phyloP scores from a whole-genome alignment of 1,139 yeast genomes.

The Kodamaea ohmeri region DNA sequence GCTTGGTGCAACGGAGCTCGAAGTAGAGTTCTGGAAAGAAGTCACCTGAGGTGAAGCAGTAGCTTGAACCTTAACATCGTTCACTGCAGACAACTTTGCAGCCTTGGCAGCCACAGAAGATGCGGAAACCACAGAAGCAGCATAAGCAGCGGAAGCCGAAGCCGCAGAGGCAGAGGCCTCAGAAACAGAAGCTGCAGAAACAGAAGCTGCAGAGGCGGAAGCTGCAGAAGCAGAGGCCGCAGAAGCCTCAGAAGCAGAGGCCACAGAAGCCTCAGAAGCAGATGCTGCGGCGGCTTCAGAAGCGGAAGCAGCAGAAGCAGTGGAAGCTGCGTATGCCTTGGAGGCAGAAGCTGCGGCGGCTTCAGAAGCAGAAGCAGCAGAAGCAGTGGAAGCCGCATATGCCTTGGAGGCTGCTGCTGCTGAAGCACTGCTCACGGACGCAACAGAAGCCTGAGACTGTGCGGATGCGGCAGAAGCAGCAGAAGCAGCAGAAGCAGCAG shows the following conservation, averaged over 20 bases:
- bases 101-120: slow-evolving; percentile 12
- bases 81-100: not conserved
- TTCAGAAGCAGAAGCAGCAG: not conserved
- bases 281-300: slow-evolving; percentile 18
- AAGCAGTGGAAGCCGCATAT: too few relatives aligned
- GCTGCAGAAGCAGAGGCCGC: slow-evolving; percentile 17
- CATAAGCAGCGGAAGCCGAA: slow-evolving; percentile 18
- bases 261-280: slow-evolving; percentile 12
- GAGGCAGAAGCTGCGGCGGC: not conserved
- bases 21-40: slow-evolving; percentile 38
- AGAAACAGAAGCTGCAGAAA: slow-evolving; percentile 13
- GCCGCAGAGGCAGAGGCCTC: slow-evolving; percentile 15
- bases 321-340: not conserved
- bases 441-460: not conserved
- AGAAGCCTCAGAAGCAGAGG: slow-evolving; percentile 15
- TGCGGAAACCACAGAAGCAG: slow-evolving; percentile 17
- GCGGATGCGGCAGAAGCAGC: slow-evolving; percentile 16
- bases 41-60: slow-evolving; percentile 28
- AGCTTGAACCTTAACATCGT: slow-evolving; percentile 9
- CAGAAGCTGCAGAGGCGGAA: slow-evolving; percentile 13
- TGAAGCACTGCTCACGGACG: not conserved
- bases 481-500: slow-evolving; percentile 19
- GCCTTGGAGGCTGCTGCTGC: too few relatives aligned
- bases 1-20: slow-evolving; percentile 19
- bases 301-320: slow-evolving; percentile 19